These are phyloP conservation scores for Komagataella kurtzmanii DNA, from an alignment of 805 yeast species.

Conservation along the genomic window DNA sequence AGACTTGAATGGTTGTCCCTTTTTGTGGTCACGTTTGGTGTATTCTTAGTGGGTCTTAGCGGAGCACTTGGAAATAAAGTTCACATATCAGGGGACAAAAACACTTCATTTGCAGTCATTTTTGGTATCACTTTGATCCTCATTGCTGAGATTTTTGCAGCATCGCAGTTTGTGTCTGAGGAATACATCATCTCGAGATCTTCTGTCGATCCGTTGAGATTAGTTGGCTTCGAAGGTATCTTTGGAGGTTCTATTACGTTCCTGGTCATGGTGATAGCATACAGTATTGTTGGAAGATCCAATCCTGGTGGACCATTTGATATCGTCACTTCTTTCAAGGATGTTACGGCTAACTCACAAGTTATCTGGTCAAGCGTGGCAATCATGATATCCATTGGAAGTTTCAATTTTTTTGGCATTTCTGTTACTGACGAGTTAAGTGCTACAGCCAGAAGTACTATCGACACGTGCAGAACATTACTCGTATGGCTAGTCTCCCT, in stretches of 20 bases:
- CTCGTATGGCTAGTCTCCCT: constrained; percentile 67
- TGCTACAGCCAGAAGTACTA: constrained; percentile 70
- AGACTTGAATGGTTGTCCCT: constrained; percentile 58
- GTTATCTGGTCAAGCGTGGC: constrained; percentile 42
- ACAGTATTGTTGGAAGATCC: constrained; percentile 23
- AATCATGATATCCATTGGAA: constrained; percentile 61
- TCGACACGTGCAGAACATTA: constrained; percentile 66
- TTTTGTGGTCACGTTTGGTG: constrained; percentile 52
- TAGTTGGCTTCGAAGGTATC: constrained; percentile 67
- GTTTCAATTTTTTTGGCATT: constrained; percentile 64
- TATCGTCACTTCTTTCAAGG: constrained; percentile 31
- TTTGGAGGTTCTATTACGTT: constrained; percentile 41
- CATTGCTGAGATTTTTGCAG: constrained; percentile 54
- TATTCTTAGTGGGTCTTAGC: constrained; percentile 60
- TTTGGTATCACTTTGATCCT: constrained; percentile 48
- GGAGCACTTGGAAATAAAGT: constrained; percentile 27
- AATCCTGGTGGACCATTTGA: constrained; percentile 38
- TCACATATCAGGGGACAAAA: constrained; percentile 3
- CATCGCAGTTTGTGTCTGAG: constrained; percentile 67
- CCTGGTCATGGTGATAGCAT: constrained; percentile 27
- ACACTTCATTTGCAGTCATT: constrained; percentile 16
- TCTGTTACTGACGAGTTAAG: constrained; percentile 50
- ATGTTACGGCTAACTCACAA: constrained; percentile 27
- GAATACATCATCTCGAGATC: constrained; percentile 47
- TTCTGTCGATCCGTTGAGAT: constrained; percentile 42